Base-by-base conservation (phyloP, 805 yeast species). In the Candida oleophila region DNA sequence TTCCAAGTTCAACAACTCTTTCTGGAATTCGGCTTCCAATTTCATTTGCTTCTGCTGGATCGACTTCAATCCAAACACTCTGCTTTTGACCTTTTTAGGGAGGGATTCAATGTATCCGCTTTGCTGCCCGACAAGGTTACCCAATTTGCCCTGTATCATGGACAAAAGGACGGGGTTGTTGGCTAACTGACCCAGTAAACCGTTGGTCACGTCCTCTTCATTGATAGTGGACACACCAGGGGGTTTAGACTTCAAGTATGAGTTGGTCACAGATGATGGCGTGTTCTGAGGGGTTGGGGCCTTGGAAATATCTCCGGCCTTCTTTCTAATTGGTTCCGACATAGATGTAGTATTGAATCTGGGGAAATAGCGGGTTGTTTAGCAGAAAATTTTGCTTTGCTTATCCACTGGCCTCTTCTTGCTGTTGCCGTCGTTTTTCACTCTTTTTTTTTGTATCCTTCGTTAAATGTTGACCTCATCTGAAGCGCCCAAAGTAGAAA, bases 261-360 rank as follows among this genome's bases (percentile, higher is more conserved):
- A 84, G 50, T 82, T 83, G 37, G 89, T 77, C 33, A 85, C 87
- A 32, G 92, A 83, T 3, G 98, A 88, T 14, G 99, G 99, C 1
- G 99, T 94, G 76, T 94, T 94, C 64, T 94, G 99, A 3, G 99
- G 99, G 1, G 99, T 94, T 39, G 99, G 99, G 4, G 99, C 98
- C 59, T 83, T 82, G 52, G 92, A 86, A 54, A 88, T 81, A 63
- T 88, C 89, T 62, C 85, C 86, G 53, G 66, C 62, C 61, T 82
- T 82, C 64, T 77, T 79, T 74, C 85, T 87, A 68, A 90, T 90
- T 36, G 96, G 96, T 69, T 85, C 92, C 42, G 92, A 81, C 97
- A 90, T 89, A 46, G n/a, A n/a, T n/a, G n/a, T n/a, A n/a, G n/a
- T n/a, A n/a, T n/a, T n/a, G n/a, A n/a, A n/a, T n/a, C n/a, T n/a